Conservation (phyloP, 106 monocot species). For the Dendrobium officinale region DNA sequence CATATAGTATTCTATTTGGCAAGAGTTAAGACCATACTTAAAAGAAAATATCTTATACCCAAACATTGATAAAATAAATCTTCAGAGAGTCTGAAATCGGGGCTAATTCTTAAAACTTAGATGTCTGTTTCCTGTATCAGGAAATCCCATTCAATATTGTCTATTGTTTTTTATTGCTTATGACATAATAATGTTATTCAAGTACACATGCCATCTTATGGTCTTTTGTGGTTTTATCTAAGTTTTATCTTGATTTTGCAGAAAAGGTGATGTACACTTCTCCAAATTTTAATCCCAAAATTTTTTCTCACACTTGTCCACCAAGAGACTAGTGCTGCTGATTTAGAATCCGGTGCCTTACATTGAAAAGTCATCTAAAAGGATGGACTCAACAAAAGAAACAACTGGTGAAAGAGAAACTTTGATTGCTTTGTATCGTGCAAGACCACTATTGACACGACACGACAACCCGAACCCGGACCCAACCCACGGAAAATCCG, state of each 20-base stretch:
- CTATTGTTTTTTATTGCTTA: neutral
- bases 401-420: conserved; percentile 96
- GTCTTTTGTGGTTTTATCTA: conserved; percentile 7
- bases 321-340: conserved; percentile 79
- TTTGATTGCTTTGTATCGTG: conserved; percentile 99
- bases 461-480: too few relatives aligned
- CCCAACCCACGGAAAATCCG: too few relatives aligned
- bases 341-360: conserved; percentile 88
- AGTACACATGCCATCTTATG: conserved; percentile 1
- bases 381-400: conserved; percentile 96
- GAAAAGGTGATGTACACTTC: conserved; percentile 89
- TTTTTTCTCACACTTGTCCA: conserved; percentile 89
- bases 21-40: neutral
- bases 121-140: neutral
- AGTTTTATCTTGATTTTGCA: conserved; percentile 31
- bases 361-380: conserved; percentile 82
- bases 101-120: neutral
- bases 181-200: neutral
- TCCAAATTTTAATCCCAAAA: conserved; percentile 80
- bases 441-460: conserved; percentile 98
- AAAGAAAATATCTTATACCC: neutral
- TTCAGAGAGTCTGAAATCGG: neutral
- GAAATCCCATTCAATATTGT: neutral
- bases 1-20: neutral
- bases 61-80: neutral